Evolutionary conservation across 371 early-diverging fungal genomes (phyloP), one percentile per base, ranked within the genome.

Genomic region (Mucor plumbeus): DNA sequence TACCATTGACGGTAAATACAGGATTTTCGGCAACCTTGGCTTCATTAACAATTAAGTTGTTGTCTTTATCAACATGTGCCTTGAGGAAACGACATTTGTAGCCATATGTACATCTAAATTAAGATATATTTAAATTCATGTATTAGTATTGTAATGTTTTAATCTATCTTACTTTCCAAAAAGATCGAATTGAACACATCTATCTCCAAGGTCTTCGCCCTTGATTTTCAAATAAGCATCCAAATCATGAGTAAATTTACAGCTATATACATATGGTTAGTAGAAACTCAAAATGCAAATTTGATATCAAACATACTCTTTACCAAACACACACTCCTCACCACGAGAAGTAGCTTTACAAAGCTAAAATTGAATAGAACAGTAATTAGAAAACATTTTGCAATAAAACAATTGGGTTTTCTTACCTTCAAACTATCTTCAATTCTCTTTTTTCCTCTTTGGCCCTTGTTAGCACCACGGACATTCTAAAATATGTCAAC

Each of bases 61-160:
- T 82, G 31, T 87, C 82, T 13, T 73, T 71, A 40, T 80, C 81
- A 21, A 90, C 71, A 75, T 97, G 97, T 4, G 88, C 89, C 3
- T 72, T 73, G 26, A 93, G 79, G 69, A 70, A 96, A 14, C 97
- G 83, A 79, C 98, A 97, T 58, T 88, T 89, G 58, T 92, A 77
- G 5, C 96, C 93, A 68, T 81, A 81, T 6, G 74, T 79, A 64
- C 89, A 90, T 39, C 63, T 68, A 57, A 15, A 4, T 26, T 17
- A 50, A 4, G 14, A 33, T 9, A 43, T 10, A 3, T 34, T 4
- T 31, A 40, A 36, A 56, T 40, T n/a, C n/a, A 17, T 47, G 33
- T 31, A 11, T 58, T 14, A 19, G 21, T n/a, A 13, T 11, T 14
- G 35, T 19, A 3, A 40, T 5, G 7, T 7, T 39, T 33, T 26